Evolutionary conservation across 495 filamentous ascomycete genomes (phyloP).

Genomic region (Penicillium longicatenatum): DNA sequence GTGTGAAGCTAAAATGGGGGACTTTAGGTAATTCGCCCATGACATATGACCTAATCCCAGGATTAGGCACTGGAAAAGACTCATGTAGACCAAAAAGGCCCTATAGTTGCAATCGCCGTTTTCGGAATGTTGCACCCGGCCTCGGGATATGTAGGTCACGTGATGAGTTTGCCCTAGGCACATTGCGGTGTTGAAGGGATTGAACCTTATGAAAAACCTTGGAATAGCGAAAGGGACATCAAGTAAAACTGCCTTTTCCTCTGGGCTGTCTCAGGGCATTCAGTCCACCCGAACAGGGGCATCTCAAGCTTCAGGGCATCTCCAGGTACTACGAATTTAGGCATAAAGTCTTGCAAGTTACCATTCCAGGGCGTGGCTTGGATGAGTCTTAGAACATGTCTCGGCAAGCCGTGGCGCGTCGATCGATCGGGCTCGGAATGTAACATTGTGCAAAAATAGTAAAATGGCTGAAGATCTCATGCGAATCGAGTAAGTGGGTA

Average conservation of each 20-base stretch:
- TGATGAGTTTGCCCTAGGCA: conserved; percentile 20
- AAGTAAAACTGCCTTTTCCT: neutral
- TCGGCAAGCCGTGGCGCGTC: neutral
- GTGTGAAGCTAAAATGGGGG: neutral
- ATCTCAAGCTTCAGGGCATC: neutral
- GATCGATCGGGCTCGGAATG: conserved; percentile 9
- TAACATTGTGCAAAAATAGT: conserved; percentile 1
- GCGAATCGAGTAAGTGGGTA: conserved; percentile 3
- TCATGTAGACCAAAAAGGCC: neutral
- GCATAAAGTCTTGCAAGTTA: neutral
- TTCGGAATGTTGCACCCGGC: conserved; percentile 31
- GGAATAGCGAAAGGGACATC: neutral
- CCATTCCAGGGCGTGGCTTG: neutral
- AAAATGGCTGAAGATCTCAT: neutral
- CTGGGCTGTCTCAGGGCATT: neutral
- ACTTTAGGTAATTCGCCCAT: neutral
- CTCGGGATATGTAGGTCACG: conserved; percentile 16
- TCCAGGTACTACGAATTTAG: neutral
- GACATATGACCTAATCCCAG: neutral
- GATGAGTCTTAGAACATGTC: neutral
- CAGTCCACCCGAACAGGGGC: neutral
- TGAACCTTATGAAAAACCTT: neutral
- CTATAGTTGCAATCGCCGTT: conserved; percentile 21
- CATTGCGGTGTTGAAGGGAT: neutral
- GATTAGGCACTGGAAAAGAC: neutral